A percentile compares a stretch with the other conserved stretches of the same genome.
phyloP scores from a whole-genome alignment of 805 yeast genomes.

The Debaryomyces castellii region DNA sequence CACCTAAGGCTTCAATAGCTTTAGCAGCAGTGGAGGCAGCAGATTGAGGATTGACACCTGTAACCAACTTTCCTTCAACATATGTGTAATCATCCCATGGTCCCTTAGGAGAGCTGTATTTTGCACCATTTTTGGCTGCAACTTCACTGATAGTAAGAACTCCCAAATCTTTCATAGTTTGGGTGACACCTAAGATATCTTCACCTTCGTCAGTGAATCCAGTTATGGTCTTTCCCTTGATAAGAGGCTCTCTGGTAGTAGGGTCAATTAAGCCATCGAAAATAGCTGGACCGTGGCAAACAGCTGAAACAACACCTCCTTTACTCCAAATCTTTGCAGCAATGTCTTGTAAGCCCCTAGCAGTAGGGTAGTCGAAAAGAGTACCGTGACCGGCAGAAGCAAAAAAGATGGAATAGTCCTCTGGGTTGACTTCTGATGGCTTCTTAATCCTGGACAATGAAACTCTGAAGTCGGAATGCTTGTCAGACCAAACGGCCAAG shows the following conservation, averaged over 20 bases:
- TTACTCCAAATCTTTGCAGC: slow-evolving; percentile 48
- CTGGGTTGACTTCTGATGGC: slow-evolving; percentile 47
- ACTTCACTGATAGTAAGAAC: slow-evolving; percentile 38
- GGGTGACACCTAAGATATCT: slow-evolving; percentile 20
- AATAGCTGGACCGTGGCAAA: slow-evolving; percentile 68
- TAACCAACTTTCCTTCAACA: slow-evolving; percentile 56
- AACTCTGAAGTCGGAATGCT: slow-evolving; percentile 35
- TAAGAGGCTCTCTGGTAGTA: slow-evolving; percentile 41
- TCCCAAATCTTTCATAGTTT: slow-evolving; percentile 19
- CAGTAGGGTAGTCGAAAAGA: slow-evolving; percentile 55
- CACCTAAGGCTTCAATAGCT: slow-evolving; percentile 19
- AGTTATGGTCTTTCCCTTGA: slow-evolving; percentile 55
- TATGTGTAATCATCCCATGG: slow-evolving; percentile 54
- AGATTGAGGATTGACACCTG: slow-evolving; percentile 68
- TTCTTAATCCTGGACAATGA: slow-evolving; percentile 42
- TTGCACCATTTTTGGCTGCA: slow-evolving; percentile 42
- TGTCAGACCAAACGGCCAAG: slow-evolving; percentile 35
- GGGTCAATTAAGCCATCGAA: slow-evolving; percentile 48
- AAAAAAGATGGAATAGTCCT: slow-evolving; percentile 52
- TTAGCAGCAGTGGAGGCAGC: slow-evolving; percentile 49
- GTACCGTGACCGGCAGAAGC: slow-evolving; percentile 72
- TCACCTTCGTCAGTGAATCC: slow-evolving; percentile 64
- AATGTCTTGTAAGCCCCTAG: slow-evolving; percentile 43
- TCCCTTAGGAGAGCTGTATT: slow-evolving; percentile 44
- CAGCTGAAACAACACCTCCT: slow-evolving; percentile 61